Evolutionary conservation across 805 yeast species (phyloP).

Genomic region (Wickerhamomyces canadensis): DNA sequence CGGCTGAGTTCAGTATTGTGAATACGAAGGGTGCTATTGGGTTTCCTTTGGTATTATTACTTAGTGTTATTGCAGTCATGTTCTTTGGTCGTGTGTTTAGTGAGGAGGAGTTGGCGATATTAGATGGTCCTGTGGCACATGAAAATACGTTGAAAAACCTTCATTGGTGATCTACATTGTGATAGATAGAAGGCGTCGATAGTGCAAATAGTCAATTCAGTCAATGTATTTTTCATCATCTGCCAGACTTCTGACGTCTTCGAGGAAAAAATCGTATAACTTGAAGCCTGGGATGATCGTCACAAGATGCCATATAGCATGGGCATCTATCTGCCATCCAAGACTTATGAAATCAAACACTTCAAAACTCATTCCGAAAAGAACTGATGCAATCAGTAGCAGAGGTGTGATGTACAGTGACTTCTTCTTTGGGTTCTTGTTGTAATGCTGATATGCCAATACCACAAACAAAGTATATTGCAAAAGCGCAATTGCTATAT

Average conservation of each 20-base stretch:
- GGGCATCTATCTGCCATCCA: constrained; percentile 74
- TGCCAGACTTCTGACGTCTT: constrained; percentile 38
- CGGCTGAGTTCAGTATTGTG: constrained; percentile 79
- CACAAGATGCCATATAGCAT: constrained; percentile 87
- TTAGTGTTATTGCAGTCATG: constrained; percentile 59
- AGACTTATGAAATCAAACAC: constrained; percentile 83
- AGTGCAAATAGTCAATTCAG: no score
- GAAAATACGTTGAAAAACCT: constrained; percentile 47
- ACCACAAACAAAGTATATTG: constrained; percentile 49
- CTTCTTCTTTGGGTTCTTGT: constrained; percentile 6
- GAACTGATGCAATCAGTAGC: constrained; percentile 44
- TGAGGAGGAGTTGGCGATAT: constrained; percentile 45
- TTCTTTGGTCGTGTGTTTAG: constrained; percentile 63
- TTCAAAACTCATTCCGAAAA: constrained; percentile 82
- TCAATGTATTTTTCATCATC: constrained; percentile 5
- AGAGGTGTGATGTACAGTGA: constrained; percentile 41
- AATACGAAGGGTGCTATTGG: constrained; percentile 90
- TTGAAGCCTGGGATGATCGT: constrained; percentile 77
- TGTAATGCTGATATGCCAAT: constrained; percentile 28
- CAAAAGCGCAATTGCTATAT: constrained; percentile 68
- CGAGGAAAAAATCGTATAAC: constrained; percentile 59
- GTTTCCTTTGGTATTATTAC: constrained; percentile 77
- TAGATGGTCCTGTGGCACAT: constrained; percentile 66
- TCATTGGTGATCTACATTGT: neutral
- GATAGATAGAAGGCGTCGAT: no score